Evolutionary conservation across 306 rosid genomes (phyloP).

Genomic region (Fagus sylvatica): DNA sequence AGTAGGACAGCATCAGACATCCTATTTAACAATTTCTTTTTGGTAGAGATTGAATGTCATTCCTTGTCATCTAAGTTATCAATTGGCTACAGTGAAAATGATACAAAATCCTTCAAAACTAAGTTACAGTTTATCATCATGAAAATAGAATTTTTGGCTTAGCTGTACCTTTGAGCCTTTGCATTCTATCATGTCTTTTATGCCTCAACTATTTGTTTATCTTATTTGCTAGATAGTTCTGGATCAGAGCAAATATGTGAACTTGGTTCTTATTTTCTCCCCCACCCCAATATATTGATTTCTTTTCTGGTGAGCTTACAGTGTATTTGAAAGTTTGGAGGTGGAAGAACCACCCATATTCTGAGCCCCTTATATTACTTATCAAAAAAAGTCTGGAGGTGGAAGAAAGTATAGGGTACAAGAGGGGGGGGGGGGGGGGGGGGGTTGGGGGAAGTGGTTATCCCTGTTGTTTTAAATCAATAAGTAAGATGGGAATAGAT

Average conservation of each 20-base stretch:
- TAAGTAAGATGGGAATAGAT: too few relatives aligned
- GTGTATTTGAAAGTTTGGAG: background rate
- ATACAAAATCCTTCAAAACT: background rate
- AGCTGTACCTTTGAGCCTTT: background rate
- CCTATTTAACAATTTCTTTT: background rate
- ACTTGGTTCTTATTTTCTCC: background rate
- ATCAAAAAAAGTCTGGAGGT: too few relatives aligned
- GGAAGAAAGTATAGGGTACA: too few relatives aligned
- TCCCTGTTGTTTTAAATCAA: too few relatives aligned
- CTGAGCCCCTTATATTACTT: too few relatives aligned
- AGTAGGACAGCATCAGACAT: slow-evolving; percentile 11
- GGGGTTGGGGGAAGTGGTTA: too few relatives aligned
- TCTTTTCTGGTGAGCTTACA: background rate
- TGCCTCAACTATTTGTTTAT: background rate
- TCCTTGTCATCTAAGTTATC: slow-evolving; percentile 4
- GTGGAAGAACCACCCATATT: too few relatives aligned
- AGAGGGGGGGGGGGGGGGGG: too few relatives aligned
- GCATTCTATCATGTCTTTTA: background rate
- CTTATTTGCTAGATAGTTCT: background rate
- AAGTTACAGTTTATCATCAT: background rate
- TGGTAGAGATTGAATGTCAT: slow-evolving; percentile 11
- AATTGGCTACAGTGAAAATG: slow-evolving; percentile 17
- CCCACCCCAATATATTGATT: background rate
- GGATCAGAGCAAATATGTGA: background rate
- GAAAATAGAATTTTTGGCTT: background rate